Base-by-base conservation (phyloP, 139 green algal species). In the Closterium sp. region DNA sequence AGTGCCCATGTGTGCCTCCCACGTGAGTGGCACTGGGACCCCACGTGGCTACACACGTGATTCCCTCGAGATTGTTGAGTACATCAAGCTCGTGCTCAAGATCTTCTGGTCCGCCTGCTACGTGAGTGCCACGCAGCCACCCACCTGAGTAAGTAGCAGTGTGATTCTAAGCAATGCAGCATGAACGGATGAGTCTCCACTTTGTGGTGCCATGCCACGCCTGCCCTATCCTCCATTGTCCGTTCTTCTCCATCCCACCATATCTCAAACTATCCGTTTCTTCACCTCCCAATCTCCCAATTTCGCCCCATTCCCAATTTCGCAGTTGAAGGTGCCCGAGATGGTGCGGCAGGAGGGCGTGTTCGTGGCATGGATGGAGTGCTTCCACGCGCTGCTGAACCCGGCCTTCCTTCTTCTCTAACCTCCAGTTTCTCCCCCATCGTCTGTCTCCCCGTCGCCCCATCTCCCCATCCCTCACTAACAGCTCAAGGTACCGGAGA, bases 91-190 rank as follows among this genome's bases (percentile, higher is more conserved):
- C 32, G 94, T 96, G 38, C 97, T 95, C 95, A 99, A 99, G 94
- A 97, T 95, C 62, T 99, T 98, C 93, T 99, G 97, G 97, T 97
- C 93, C 9, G 87, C 97, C 79, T 98, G 95, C 85, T 99, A 98
- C 93, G 92, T 95, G 31, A 91, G 89, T 30, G 10, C 30, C 84
- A n/a, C n/a, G n/a, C n/a, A n/a, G n/a, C n/a, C n/a, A n/a, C n/a
- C n/a, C n/a, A n/a, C n/a, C n/a, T n/a, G n/a, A n/a, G n/a, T n/a
- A n/a, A n/a, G n/a, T n/a, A n/a, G n/a, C n/a, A n/a, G n/a, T 50
- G 38, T 9, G 38, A 50, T 9, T 50, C 7, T 50, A 50, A 50
- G 38, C 38, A 50, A 50, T 50, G 38, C 38, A 1, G 6, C 38
- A 9, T 50, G 38, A 50, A 50, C 38, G 38, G 38, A 50, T 50